These are phyloP conservation scores for Aspergillus pseudoviridinutans DNA, from an alignment of 2,329 filamentous ascomycete genomes.

Conservation along the genomic window DNA sequence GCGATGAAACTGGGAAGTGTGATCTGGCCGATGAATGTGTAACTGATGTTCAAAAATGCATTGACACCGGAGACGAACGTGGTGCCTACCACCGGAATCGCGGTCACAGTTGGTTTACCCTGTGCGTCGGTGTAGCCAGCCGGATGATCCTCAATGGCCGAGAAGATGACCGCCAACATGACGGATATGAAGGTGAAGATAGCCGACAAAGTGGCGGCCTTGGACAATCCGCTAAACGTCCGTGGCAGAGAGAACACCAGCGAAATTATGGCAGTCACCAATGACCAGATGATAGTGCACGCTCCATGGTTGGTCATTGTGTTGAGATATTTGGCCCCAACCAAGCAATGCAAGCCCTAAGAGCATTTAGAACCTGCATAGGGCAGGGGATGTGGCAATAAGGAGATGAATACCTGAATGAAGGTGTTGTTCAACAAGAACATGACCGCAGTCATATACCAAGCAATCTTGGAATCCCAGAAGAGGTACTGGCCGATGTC, in stretches of 20 bases:
- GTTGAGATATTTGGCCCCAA: conserved; percentile 83
- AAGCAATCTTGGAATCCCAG: conserved; percentile 73
- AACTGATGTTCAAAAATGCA: conserved; percentile 91
- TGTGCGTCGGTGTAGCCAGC: conserved; percentile 57
- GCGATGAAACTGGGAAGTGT: conserved; percentile 92
- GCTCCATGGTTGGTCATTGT: conserved; percentile 71
- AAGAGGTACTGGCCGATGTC: conserved; percentile 96
- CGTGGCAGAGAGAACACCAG: conserved; percentile 77
- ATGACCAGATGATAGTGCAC: conserved; percentile 76
- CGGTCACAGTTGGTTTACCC: conserved; percentile 65
- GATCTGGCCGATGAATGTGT: conserved; percentile 94
- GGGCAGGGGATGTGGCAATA: not conserved
- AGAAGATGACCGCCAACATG: conserved; percentile 76
- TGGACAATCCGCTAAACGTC: conserved; percentile 76
- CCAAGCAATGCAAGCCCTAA: conserved; percentile 73
- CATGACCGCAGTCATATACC: conserved; percentile 71
- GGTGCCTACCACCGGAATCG: conserved; percentile 64
- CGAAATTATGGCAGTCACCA: conserved; percentile 69
- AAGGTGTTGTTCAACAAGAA: conserved; percentile 94
- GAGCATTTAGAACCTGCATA: not conserved
- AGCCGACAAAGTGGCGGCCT: conserved; percentile 73
- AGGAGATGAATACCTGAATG: conserved; percentile 57
- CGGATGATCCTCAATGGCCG: conserved; percentile 70
- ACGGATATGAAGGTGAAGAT: conserved; percentile 89
- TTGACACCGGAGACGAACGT: conserved; percentile 79